Percentiles rank a stretch among this genome's conserved stretches.
Evolutionary conservation across 306 rosid genomes (phyloP).

Genomic region (Cucumis hystrix): DNA sequence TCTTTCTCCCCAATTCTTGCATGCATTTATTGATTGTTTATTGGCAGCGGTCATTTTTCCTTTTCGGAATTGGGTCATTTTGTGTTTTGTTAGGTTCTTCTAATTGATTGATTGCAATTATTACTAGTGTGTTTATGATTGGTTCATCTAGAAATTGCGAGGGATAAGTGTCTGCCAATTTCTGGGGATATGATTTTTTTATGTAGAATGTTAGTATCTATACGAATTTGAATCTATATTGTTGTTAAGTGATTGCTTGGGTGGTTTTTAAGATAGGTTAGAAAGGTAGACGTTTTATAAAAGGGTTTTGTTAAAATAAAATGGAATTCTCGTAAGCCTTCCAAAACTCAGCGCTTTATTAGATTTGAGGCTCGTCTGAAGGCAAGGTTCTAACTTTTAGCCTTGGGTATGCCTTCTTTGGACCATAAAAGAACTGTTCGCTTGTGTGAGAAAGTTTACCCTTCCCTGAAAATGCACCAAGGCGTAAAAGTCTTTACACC

Average conservation of each 20-base stretch:
- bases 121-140: neutral
- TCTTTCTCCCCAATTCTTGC: neutral
- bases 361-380: neutral
- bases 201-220: neutral
- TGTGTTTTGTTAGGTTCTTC: neutral
- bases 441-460: neutral
- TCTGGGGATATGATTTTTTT: neutral
- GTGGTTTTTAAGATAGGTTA: neutral
- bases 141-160: neutral
- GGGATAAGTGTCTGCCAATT: neutral
- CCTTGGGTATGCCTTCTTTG: neutral
- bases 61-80: neutral
- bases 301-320: neutral
- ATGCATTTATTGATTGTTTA: neutral
- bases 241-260: neutral
- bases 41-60: neutral
- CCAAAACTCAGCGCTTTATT: neutral
- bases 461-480: neutral
- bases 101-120: neutral
- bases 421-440: neutral
- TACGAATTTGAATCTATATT: neutral
- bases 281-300: neutral
- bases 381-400: neutral
- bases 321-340: neutral
- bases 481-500: neutral